Conservation (phyloP, 1,284 basidiomycete genomes). For the Anthracocystis setariae region DNA sequence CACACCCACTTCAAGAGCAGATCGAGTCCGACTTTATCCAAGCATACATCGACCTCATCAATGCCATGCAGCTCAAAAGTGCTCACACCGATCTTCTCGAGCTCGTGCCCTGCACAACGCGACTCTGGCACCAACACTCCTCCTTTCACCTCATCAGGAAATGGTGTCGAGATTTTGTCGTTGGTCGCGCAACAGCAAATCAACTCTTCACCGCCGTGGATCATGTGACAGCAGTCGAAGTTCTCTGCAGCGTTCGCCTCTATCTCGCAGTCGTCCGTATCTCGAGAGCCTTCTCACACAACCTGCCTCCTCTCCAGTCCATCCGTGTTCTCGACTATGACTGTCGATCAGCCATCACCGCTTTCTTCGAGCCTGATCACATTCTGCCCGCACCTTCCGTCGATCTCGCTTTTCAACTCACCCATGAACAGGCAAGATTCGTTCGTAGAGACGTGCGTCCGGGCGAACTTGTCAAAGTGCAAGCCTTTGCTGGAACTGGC, state of each 20-base stretch:
- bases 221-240: conserved; percentile 43
- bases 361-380: conserved; percentile 41
- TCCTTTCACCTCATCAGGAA: conserved; percentile 36
- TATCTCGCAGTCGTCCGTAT: conserved; percentile 55
- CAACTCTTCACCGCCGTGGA: conserved; percentile 46
- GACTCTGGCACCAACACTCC: conserved; percentile 31
- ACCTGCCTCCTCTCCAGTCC: conserved; percentile 34
- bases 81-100: conserved; percentile 49
- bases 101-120: conserved; percentile 26
- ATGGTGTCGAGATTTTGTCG: conserved; percentile 45
- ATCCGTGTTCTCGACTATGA: conserved; percentile 55
- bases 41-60: conserved; percentile 40
- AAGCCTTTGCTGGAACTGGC: conserved; percentile 62
- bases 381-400: conserved; percentile 8
- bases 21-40: conserved; percentile 28
- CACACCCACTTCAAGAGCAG: conserved; percentile 17
- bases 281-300: conserved; percentile 41
- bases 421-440: conserved; percentile 56
- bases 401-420: conserved; percentile 41
- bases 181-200: conserved; percentile 36
- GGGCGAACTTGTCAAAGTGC: conserved; percentile 58
- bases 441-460: conserved; percentile 47
- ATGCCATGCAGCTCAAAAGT: conserved; percentile 26
- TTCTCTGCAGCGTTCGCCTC: conserved; percentile 52
- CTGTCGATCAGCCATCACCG: conserved; percentile 33